phyloP scores from a whole-genome alignment of 257 asterid genomes.

The Thymus mandschuricus region DNA sequence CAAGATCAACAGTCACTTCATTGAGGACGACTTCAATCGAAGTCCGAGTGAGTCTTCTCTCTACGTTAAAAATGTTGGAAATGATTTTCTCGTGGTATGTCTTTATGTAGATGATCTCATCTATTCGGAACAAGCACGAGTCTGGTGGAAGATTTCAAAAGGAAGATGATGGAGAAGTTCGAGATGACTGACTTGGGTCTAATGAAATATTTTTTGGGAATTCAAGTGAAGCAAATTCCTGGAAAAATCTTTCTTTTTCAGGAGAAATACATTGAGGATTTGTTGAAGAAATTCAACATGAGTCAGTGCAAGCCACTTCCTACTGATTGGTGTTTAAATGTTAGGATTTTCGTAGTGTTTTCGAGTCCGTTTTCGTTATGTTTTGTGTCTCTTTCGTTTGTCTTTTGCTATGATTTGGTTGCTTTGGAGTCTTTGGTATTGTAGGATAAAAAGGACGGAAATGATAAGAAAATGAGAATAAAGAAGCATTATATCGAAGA shows the following conservation, averaged over 20 bases:
- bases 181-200: background rate
- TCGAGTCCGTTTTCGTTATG: too few species aligned
- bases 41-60: background rate
- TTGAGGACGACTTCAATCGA: background rate
- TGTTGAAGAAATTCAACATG: background rate
- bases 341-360: too few species aligned
- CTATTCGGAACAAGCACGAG: background rate
- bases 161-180: background rate
- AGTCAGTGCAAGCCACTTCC: background rate
- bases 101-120: constrained; percentile 1
- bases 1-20: background rate
- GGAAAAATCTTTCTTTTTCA: background rate
- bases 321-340: too few species aligned
- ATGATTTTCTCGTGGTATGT: background rate
- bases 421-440: too few species aligned
- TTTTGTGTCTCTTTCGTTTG: too few species aligned
- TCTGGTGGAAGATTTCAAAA: background rate
- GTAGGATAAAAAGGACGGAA: too few species aligned
- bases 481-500: too few species aligned
- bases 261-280: constrained; percentile 4
- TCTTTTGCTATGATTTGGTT: too few species aligned
- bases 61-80: background rate
- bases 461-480: too few species aligned
- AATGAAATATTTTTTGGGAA: background rate
- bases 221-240: background rate